phyloP scores from a whole-genome alignment of 306 rosid genomes.

The Boehmeria nivea region DNA sequence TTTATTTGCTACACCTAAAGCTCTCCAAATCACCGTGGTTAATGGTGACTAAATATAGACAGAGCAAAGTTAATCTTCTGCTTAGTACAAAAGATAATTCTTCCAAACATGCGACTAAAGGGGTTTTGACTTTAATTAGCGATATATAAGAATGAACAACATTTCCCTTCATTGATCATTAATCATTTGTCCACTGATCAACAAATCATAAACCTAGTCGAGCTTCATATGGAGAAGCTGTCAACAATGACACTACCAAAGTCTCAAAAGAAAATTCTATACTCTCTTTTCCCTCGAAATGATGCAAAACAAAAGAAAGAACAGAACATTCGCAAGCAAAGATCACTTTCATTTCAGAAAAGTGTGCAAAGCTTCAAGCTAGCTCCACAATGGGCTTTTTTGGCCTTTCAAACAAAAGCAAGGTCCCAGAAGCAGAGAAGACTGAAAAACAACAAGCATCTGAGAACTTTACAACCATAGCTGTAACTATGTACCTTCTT shows the following conservation, averaged over 20 bases:
- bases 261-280: too few relatives aligned
- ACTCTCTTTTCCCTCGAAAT: neutral
- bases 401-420: conserved; percentile 36
- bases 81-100: too few relatives aligned
- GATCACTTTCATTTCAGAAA: conserved; percentile 19
- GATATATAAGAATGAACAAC: too few relatives aligned
- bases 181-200: neutral
- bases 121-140: too few relatives aligned
- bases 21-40: too few relatives aligned
- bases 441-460: too few relatives aligned
- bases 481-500: conserved; percentile 6
- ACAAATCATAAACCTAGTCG: neutral
- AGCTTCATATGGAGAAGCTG: neutral
- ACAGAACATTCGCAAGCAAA: conserved; percentile 15
- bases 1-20: too few relatives aligned
- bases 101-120: too few relatives aligned
- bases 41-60: too few relatives aligned
- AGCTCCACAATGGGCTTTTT: conserved; percentile 21
- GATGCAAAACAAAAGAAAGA: too few relatives aligned
- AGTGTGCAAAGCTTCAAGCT: conserved; percentile 14
- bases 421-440: conserved; percentile 16
- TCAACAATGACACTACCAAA: neutral
- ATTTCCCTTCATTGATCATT: too few relatives aligned
- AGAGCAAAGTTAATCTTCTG: too few relatives aligned
- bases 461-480: conserved; percentile 51